Evolutionary conservation across 169 alveolate genomes (phyloP).

Genomic region (Plasmodium vinckei): DNA sequence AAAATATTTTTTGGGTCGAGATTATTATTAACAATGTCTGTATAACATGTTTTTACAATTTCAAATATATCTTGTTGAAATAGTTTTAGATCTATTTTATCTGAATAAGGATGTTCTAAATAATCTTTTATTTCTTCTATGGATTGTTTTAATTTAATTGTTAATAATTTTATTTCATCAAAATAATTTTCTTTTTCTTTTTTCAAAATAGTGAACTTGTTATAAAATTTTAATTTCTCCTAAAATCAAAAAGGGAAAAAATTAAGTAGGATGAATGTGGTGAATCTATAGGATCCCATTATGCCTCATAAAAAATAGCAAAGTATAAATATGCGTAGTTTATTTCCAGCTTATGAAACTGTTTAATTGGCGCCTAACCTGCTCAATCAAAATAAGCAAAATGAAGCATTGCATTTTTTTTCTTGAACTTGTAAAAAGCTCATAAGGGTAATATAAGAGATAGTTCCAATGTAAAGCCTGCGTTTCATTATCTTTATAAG

Average conservation of each 20-base stretch:
- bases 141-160: slow-evolving; percentile 32
- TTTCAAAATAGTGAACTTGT: slow-evolving; percentile 20
- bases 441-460: slow-evolving; percentile 45
- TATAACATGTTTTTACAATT: neutral
- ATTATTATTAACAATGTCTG: neutral
- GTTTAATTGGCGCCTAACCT: neutral
- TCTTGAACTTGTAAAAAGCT: slow-evolving; percentile 45
- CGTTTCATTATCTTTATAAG: slow-evolving; percentile 3
- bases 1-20: slow-evolving; percentile 11
- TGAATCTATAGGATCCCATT: neutral
- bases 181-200: slow-evolving; percentile 30
- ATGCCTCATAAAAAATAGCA: neutral
- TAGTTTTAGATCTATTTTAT: slow-evolving; percentile 12
- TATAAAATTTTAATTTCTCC: slow-evolving; percentile 36
- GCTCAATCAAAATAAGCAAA: slow-evolving; percentile 19
- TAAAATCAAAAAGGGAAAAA: neutral
- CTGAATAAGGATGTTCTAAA: slow-evolving; percentile 19
- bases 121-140: slow-evolving; percentile 35
- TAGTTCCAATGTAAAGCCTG: slow-evolving; percentile 44
- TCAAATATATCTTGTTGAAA: slow-evolving; percentile 6
- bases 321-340: no score
- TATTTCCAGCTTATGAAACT: no score
- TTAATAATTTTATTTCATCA: slow-evolving; percentile 23
- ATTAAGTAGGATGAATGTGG: neutral
- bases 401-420: slow-evolving; percentile 46